Conservation (phyloP, 106 monocot genomes). For the Ottelia alismoides region DNA sequence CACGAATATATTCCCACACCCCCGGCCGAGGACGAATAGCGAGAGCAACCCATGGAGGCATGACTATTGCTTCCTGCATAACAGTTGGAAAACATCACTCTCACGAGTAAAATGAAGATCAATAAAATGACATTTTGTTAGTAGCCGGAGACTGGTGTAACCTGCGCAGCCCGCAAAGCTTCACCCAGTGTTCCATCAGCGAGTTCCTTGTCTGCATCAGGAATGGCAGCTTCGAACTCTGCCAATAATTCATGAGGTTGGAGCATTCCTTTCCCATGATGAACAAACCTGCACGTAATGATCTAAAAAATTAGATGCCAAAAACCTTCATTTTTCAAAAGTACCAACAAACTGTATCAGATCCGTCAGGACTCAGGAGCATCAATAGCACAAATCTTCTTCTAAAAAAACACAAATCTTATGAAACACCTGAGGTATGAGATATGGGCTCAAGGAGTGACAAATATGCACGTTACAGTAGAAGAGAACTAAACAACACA, state of each 20-base stretch:
- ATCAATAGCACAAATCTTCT: not conserved
- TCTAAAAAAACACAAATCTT: not conserved
- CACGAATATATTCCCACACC: constrained; percentile 87
- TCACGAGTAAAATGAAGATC: not conserved
- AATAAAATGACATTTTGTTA: not conserved
- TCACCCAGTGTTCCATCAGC: constrained; percentile 51
- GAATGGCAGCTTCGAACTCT: constrained; percentile 38
- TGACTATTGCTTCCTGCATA: constrained; percentile 78
- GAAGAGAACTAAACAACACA: no score
- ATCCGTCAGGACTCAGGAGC: not conserved
- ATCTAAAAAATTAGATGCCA: no score
- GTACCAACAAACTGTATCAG: no score
- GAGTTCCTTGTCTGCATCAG: constrained; percentile 35
- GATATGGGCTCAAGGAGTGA: no score
- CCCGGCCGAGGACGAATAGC: constrained; percentile 87
- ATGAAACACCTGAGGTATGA: not conserved
- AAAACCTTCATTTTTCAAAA: no score
- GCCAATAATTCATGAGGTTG: constrained; percentile 74
- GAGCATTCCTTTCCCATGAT: constrained; percentile 90
- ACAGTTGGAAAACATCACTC: constrained; percentile 1
- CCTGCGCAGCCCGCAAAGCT: constrained; percentile 59
- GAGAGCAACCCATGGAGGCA: constrained; percentile 80
- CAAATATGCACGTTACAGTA: no score
- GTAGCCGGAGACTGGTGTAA: constrained; percentile 1
- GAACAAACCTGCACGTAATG: constrained; percentile 44